These are phyloP conservation scores for Aspergillus sp. DNA, from an alignment of 2,329 filamentous ascomycete genomes.

Conservation along the genomic window DNA sequence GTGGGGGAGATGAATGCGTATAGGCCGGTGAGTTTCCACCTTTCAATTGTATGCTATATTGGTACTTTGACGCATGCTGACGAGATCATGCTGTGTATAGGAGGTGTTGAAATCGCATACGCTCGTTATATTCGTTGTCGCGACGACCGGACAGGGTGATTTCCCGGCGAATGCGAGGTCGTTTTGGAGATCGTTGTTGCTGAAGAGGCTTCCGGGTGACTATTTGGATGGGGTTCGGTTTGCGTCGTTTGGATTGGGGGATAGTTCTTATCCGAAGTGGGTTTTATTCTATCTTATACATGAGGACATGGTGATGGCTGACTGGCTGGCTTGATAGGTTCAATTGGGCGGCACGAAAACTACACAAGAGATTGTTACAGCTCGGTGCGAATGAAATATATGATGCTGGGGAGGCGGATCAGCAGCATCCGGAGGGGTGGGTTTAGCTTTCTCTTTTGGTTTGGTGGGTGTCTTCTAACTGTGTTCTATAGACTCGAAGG, in stretches of 20 bases:
- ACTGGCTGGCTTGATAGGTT: conserved; percentile 56
- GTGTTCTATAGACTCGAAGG: conserved; percentile 67
- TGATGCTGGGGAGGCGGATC: conserved; percentile 82
- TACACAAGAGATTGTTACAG: conserved; percentile 80
- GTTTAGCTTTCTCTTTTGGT: conserved; percentile 33
- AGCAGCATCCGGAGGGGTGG: conserved; percentile 88
- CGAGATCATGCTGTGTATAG: conserved; percentile 20
- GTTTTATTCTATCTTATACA: conserved; percentile 24
- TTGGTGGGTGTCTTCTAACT: not conserved
- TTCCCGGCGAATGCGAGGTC: conserved; percentile 77
- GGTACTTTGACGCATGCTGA: no score
- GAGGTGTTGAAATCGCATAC: conserved; percentile 38
- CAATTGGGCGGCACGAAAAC: conserved; percentile 88
- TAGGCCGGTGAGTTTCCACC: conserved; percentile 59
- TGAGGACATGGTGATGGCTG: not conserved
- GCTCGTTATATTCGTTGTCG: conserved; percentile 70
- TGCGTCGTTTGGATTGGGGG: conserved; percentile 86
- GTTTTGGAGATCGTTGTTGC: conserved; percentile 84
- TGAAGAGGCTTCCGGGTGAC: conserved; percentile 71
- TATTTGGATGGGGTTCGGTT: conserved; percentile 72
- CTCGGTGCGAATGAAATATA: conserved; percentile 78
- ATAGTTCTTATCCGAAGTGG: conserved; percentile 90
- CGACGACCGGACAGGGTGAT: conserved; percentile 93
- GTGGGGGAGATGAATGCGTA: conserved; percentile 77
- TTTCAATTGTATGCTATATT: no score